Conservation (phyloP, 805 yeast species). For the Saccharomyces jurei region DNA sequence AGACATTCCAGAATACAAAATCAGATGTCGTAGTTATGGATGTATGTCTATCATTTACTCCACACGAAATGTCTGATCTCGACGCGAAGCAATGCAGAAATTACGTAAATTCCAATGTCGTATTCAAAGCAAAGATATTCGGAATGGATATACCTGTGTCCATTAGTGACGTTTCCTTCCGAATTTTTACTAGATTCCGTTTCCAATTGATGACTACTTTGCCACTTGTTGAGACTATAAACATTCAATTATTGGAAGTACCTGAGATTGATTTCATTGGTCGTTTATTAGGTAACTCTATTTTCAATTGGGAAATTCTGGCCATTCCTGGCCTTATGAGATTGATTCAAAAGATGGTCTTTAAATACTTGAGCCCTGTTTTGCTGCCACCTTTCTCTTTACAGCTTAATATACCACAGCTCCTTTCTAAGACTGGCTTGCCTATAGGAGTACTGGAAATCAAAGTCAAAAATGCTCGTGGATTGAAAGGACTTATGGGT, state of each 20-base stretch:
- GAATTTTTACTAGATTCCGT: constrained; percentile 65
- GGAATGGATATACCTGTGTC: constrained; percentile 73
- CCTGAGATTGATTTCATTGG: constrained; percentile 81
- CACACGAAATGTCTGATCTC: constrained; percentile 77
- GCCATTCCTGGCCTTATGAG: constrained; percentile 78
- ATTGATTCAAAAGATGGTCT: constrained; percentile 73
- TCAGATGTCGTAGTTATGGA: constrained; percentile 94
- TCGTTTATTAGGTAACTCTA: constrained; percentile 61
- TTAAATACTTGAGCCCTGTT: constrained; percentile 80
- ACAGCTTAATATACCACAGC: constrained; percentile 83
- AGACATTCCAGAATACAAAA: constrained; percentile 76
- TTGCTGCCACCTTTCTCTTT: constrained; percentile 81
- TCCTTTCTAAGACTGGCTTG: constrained; percentile 77
- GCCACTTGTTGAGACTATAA: constrained; percentile 88
- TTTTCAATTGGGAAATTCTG: constrained; percentile 79
- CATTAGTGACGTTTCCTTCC: constrained; percentile 70
- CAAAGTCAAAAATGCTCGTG: constrained; percentile 53
- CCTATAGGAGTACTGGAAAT: constrained; percentile 80
- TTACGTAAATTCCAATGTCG: constrained; percentile 70
- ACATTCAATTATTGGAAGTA: constrained; percentile 71
- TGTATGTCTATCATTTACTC: constrained; percentile 85
- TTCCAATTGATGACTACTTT: constrained; percentile 79
- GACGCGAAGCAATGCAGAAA: constrained; percentile 76
- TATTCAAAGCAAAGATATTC: constrained; percentile 66
- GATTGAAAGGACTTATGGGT: constrained; percentile 54